phyloP scores from a whole-genome alignment of 768 basidiomycete genomes.

The Suillus occidentalis region DNA sequence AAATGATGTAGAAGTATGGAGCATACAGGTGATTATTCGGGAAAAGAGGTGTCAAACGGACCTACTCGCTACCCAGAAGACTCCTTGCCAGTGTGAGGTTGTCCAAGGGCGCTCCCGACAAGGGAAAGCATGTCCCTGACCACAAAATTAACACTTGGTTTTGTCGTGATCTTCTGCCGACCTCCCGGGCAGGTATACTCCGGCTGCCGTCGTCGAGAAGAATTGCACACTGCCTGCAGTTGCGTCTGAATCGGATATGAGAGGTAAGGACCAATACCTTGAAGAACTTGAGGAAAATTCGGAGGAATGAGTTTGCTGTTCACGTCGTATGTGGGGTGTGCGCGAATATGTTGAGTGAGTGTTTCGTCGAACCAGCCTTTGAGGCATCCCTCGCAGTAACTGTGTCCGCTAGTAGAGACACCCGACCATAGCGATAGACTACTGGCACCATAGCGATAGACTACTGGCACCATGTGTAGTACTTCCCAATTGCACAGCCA shows the following conservation, averaged over 20 bases:
- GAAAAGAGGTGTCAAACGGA: slow-evolving; percentile 54
- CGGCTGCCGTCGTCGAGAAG: slow-evolving; percentile 38
- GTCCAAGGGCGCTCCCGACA: slow-evolving; percentile 49
- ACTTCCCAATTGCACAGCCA: too few relatives aligned
- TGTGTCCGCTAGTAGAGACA: too few relatives aligned
- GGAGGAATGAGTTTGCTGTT: slow-evolving; percentile 23
- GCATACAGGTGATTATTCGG: slow-evolving; percentile 12
- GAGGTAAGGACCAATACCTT: slow-evolving; percentile 11
- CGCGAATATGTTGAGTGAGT: slow-evolving; percentile 47
- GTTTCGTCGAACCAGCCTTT: slow-evolving; percentile 52
- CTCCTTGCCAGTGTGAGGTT: slow-evolving; percentile 37
- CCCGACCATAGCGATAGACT: too few relatives aligned
- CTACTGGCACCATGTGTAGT: too few relatives aligned
- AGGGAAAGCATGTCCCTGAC: slow-evolving; percentile 57
- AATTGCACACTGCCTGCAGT: slow-evolving; percentile 18
- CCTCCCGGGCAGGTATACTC: slow-evolving; percentile 71
- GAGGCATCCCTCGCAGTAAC: slow-evolving; percentile 64
- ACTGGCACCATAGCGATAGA: too few relatives aligned
- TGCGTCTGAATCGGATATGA: slow-evolving; percentile 17
- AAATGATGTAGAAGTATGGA: too few relatives aligned
- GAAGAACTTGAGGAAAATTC: slow-evolving; percentile 20
- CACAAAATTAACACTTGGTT: slow-evolving; percentile 60
- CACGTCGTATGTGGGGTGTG: slow-evolving; percentile 45
- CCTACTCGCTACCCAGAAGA: slow-evolving; percentile 11
- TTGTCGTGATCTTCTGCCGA: slow-evolving; percentile 45